phyloP scores from a whole-genome alignment of 192 early-diverging fungal species.

The Martensiomyces pterosporus region DNA sequence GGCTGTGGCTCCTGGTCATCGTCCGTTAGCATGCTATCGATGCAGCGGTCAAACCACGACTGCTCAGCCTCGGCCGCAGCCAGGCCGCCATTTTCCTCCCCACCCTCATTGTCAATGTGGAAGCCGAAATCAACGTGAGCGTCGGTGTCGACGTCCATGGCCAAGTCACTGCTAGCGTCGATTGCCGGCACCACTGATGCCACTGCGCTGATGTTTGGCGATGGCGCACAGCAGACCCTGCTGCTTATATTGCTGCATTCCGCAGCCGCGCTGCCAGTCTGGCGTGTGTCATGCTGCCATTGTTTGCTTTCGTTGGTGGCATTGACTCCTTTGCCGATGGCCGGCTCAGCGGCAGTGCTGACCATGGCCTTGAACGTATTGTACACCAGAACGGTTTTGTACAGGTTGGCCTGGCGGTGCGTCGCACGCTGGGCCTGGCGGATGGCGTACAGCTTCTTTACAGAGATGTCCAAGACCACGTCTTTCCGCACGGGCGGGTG shows the following conservation, averaged over 20 bases:
- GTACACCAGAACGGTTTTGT: slow-evolving; percentile 46
- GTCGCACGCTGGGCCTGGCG: slow-evolving; percentile 24
- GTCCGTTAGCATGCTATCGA: slow-evolving; percentile 33
- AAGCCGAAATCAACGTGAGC: neutral
- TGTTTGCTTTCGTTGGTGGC: neutral
- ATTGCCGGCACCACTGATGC: too few species aligned
- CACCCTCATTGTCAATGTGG: neutral
- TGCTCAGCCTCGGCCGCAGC: slow-evolving; percentile 34
- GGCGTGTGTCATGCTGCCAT: too few species aligned
- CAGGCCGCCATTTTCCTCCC: slow-evolving; percentile 6
- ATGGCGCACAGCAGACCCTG: too few species aligned
- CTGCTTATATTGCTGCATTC: too few species aligned
- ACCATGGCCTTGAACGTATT: slow-evolving; percentile 41
- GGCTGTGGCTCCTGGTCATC: slow-evolving; percentile 14
- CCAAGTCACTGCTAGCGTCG: too few species aligned
- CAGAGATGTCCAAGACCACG: slow-evolving; percentile 27
- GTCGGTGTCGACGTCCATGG: neutral
- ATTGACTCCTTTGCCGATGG: neutral
- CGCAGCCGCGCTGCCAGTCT: neutral
- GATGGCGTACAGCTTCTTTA: slow-evolving; percentile 39
- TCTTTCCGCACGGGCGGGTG: slow-evolving; percentile 28
- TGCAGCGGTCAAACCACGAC: slow-evolving; percentile 48
- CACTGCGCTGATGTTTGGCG: neutral
- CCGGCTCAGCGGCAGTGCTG: slow-evolving; percentile 3
- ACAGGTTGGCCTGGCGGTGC: slow-evolving; percentile 31